Percentiles rank a stretch among this genome's conserved stretches.
phyloP scores from a whole-genome alignment of 441 rosid genomes.

The Populus tomentosa region DNA sequence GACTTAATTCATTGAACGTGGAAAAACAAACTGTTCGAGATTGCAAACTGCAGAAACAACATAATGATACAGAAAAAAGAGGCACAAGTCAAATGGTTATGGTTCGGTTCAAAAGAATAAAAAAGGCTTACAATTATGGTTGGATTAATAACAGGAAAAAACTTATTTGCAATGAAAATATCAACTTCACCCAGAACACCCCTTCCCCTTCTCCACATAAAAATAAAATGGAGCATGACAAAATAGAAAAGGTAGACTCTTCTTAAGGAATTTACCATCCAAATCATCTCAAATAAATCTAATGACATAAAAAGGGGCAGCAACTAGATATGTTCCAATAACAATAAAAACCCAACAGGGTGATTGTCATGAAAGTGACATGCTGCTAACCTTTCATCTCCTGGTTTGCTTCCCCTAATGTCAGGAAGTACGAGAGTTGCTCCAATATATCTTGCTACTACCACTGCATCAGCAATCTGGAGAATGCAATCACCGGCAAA shows the following conservation, averaged over 20 bases:
- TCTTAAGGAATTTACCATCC: not conserved
- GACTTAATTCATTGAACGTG: too few relatives aligned
- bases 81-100: not conserved
- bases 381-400: slow-evolving; percentile 69
- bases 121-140: not conserved
- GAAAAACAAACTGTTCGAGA: too few relatives aligned
- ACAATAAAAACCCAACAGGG: not conserved
- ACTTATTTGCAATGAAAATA: not conserved
- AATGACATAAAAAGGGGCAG: not conserved
- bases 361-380: not conserved
- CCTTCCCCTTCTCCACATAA: not conserved
- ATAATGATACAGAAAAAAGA: too few relatives aligned
- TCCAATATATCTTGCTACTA: slow-evolving; percentile 65
- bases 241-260: not conserved
- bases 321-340: not conserved
- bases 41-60: too few relatives aligned
- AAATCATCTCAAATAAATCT: not conserved
- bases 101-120: not conserved
- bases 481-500: slow-evolving; percentile 22
- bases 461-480: slow-evolving; percentile 89
- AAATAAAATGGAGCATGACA: not conserved
- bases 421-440: slow-evolving; percentile 88
- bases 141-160: not conserved
- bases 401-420: slow-evolving; percentile 89
- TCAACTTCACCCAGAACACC: not conserved